Evolutionary conservation across 2,329 filamentous ascomycete genomes (phyloP), one percentile per base, ranked within the genome.

Genomic region (Byssothecium circinans): DNA sequence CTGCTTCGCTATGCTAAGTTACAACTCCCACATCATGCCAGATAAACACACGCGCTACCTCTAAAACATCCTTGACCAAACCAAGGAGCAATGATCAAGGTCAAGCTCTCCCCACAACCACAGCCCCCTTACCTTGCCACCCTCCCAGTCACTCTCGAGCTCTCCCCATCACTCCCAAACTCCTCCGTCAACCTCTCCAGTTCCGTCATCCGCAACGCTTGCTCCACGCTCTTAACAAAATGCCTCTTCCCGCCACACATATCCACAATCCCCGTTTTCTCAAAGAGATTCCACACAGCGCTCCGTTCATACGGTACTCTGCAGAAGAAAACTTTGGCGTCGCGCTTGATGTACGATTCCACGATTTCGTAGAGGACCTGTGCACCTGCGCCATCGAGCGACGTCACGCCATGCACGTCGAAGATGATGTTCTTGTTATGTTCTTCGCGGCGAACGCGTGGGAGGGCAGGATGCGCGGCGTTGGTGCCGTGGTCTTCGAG

Each of bases 351-450:
- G 68, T 97, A 97, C 23, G 78, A 81, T 39, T 84, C 77, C 14
- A 99, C 89, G 57, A 97, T 97, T 72, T 97, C 94, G 38, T 83
- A 81, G 2, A 99, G 77, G 0, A 97, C 92, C 72, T 97, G 94
- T 0, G 89, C 88, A 1, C 92, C 94, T 0, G 91, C 95, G 5
- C 91, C 94, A 67, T 99, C 94, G 61, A 99, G 85, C 22, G 87
- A 88, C 0, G 91, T 96, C 2, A 99, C 94, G n/a, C 94, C 94
- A 60, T 97, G 92, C 7, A 97, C 91, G 67, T 99, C 94, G 63
- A 99, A 97, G 53, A 99, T 91, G 69, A 99, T 80, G 65, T 96
- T 96, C 58, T 85, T 83, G 68, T 96, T 96, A 62, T 89, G 85
- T 51, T 92, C 87, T n/a, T 84, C 81, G 20, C 81, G 77, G 4